Percentiles rank a stretch among this genome's conserved stretches.
phyloP scores from a whole-genome alignment of 2,329 filamentous ascomycete species.

The Cercospora sp. region DNA sequence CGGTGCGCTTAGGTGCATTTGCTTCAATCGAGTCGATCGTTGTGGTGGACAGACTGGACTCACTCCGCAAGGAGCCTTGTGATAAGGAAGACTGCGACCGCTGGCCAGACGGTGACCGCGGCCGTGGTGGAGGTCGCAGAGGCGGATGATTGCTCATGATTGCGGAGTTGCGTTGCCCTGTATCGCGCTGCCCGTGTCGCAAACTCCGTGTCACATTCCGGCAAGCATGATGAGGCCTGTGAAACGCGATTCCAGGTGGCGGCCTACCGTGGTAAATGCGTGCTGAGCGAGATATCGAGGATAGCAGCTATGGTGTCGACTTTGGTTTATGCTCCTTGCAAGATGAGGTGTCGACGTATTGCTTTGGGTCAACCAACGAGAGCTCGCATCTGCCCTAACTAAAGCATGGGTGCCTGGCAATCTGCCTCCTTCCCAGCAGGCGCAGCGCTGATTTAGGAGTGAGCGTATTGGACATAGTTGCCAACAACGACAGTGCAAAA shows the following conservation, averaged over 20 bases:
- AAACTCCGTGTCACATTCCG: constrained; percentile 1
- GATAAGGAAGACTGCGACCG: constrained; percentile 39
- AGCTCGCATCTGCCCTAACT: background rate
- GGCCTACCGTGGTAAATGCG: background rate
- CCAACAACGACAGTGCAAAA: background rate
- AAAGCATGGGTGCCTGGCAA: constrained; percentile 2
- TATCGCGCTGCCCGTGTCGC: background rate
- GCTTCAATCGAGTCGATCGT: constrained; percentile 44
- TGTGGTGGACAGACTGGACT: constrained; percentile 38
- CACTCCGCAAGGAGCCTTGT: constrained; percentile 36
- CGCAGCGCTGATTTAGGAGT: background rate
- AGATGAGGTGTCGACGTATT: background rate
- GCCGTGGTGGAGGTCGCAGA: constrained; percentile 36
- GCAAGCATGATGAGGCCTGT: background rate
- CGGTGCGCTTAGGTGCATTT: constrained; percentile 40
- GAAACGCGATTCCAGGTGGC: background rate
- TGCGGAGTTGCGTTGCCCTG: constrained; percentile 4
- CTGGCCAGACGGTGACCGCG: constrained; percentile 35
- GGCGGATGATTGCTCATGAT: constrained; percentile 34
- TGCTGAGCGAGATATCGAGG: background rate
- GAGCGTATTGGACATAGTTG: background rate
- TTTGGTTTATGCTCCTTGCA: background rate
- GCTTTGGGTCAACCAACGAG: background rate
- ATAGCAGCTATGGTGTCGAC: background rate
- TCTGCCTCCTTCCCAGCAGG: background rate